phyloP scores from a whole-genome alignment of 257 asterid genomes.

The Voacanga thouarsii region DNA sequence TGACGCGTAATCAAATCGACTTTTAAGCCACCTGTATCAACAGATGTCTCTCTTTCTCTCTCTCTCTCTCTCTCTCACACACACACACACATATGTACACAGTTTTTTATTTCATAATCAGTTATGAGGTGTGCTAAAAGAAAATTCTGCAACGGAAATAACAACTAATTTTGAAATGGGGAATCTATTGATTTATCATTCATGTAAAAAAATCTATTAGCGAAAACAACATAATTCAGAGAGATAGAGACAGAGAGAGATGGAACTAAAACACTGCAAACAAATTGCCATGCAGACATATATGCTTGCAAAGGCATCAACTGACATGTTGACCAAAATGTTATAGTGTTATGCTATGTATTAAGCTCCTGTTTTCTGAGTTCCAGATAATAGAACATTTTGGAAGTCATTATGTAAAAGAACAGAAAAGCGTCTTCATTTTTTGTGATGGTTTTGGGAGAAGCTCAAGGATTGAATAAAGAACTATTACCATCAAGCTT shows the following conservation, averaged over 20 bases:
- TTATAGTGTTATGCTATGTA: neutral
- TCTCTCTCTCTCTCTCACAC: neutral
- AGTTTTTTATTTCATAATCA: too few species aligned
- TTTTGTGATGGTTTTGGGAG: neutral
- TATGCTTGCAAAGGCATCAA: neutral
- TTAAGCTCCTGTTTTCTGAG: neutral
- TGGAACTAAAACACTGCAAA: neutral
- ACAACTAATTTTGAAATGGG: neutral
- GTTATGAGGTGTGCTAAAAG: neutral
- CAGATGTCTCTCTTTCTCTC: neutral
- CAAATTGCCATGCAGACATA: neutral
- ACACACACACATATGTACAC: too few species aligned
- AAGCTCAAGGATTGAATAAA: conserved; percentile 17
- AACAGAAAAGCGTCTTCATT: neutral
- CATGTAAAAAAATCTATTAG: neutral
- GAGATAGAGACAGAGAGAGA: neutral
- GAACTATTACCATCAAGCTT: conserved; percentile 80
- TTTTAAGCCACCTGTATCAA: neutral
- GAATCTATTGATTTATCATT: neutral
- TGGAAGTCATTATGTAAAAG: neutral
- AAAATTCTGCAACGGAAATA: neutral
- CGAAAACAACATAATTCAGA: neutral
- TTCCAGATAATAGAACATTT: neutral
- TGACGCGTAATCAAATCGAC: neutral
- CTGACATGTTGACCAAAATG: neutral